Conservation (phyloP, 2,329 filamentous ascomycete genomes). For the Proliferodiscus dingleyae region DNA sequence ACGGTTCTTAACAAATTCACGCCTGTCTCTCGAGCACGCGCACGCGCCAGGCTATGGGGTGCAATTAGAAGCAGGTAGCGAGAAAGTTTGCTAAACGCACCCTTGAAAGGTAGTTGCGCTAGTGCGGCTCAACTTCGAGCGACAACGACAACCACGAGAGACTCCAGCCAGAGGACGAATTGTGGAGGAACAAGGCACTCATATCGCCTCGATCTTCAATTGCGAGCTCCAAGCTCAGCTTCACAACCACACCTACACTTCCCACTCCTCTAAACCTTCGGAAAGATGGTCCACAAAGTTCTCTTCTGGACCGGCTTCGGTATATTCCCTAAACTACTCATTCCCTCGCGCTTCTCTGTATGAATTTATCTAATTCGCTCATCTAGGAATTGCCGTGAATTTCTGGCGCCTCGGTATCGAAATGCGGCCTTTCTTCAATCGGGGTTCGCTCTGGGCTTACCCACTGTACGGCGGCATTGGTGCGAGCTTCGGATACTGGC, state of each 20-base stretch:
- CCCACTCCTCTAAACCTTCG: conserved; percentile 1
- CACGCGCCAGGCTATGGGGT: too few relatives aligned
- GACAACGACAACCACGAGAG: not conserved
- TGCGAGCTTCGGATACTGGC: conserved; percentile 94
- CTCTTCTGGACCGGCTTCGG: conserved; percentile 90
- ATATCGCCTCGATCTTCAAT: not conserved
- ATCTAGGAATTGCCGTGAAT: conserved; percentile 78
- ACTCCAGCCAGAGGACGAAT: conserved; percentile 2
- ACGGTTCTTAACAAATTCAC: too few relatives aligned
- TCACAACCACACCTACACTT: conserved; percentile 3
- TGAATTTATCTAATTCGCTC: not conserved
- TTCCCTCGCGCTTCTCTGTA: conserved; percentile 13
- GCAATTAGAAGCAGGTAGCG: too few relatives aligned
- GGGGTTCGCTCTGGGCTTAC: conserved; percentile 82
- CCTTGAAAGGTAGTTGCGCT: too few relatives aligned
- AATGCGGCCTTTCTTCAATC: conserved; percentile 91
- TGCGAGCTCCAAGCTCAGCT: not conserved
- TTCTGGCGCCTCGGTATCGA: conserved; percentile 98
- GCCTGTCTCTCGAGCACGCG: too few relatives aligned
- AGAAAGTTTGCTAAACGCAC: too few relatives aligned
- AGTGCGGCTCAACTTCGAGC: too few relatives aligned
- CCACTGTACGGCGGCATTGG: conserved; percentile 82
- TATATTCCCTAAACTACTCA: conserved; percentile 43
- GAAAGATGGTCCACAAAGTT: conserved; percentile 47
- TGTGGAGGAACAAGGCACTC: conserved; percentile 9